phyloP scores from a whole-genome alignment of 1,284 basidiomycete genomes.

The Ceratobasidium sp. region DNA sequence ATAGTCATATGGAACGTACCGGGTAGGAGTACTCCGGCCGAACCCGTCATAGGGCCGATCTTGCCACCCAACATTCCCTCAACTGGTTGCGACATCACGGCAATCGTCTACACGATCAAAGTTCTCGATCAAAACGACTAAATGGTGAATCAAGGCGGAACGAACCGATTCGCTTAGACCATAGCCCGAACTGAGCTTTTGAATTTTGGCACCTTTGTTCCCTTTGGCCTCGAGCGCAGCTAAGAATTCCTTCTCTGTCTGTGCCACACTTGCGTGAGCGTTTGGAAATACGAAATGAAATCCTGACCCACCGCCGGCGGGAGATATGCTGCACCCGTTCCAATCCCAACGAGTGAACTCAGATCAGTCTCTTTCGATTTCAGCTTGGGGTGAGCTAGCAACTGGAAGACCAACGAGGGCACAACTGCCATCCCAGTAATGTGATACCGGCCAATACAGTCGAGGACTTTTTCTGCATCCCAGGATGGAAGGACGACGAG shows the following conservation, averaged over 20 bases:
- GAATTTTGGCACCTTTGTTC: constrained; percentile 15
- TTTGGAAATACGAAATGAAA: background rate
- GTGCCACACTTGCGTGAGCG: background rate
- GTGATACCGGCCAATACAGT: constrained; percentile 59
- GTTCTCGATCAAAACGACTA: background rate
- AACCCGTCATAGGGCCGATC: constrained; percentile 51
- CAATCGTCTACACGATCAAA: constrained; percentile 58
- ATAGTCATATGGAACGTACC: constrained; percentile 51
- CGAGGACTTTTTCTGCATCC: constrained; percentile 57
- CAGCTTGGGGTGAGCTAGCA: constrained; percentile 63
- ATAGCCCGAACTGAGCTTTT: constrained; percentile 58
- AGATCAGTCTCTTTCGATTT: constrained; percentile 56
- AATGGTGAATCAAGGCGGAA: constrained; percentile 5
- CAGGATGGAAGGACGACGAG: constrained; percentile 65
- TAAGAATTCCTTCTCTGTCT: constrained; percentile 24
- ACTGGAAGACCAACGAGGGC: constrained; percentile 70
- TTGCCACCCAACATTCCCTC: constrained; percentile 58
- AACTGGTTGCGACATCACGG: constrained; percentile 55
- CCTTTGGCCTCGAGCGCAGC: constrained; percentile 17
- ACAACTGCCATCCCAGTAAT: constrained; percentile 60
- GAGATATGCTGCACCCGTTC: constrained; percentile 70
- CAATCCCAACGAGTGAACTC: constrained; percentile 56
- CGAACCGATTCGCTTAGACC: constrained; percentile 77
- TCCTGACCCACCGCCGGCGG: constrained; percentile 57
- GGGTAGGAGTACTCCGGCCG: constrained; percentile 64